Evolutionary conservation across 306 rosid species (phyloP), one percentile per base, ranked within the genome.

Genomic region (Begonia loranthoides): DNA sequence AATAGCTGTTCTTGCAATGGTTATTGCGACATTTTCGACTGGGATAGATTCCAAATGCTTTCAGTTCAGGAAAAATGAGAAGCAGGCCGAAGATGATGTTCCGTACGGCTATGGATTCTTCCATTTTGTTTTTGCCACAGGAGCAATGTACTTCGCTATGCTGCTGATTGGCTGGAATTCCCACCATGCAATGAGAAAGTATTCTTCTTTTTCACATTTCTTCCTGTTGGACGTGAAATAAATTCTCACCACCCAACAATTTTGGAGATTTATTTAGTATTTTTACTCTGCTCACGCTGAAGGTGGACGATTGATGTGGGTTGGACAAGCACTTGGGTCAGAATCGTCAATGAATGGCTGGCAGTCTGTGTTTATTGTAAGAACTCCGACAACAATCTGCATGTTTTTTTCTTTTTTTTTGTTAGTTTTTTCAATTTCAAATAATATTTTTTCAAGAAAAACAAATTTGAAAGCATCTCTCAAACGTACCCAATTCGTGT

Each of bases 101-200:
- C 99, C 96, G 17, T 92, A 92, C 45, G 99, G 99, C 59, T 92
- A 92, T 63, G 99, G 99, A 16, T 92, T 92, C 81, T 92, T 92
- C 69, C 99, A 92, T 63, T 74, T 92, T 47, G 99, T 92, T 55
- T 92, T 92, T 40, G 94, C 99, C 38, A 83, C 94, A 0, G 99
- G 99, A 54, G 96, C 99, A 41, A 92, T 92, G 99, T 86, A 92
- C 79, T 92, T 92, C 52, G 99, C 96, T 7, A 92, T 92, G 99
- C 77, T 92, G 16, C 70, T 92, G 68, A 70, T 80, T 47, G 90
- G 99, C 62, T 92, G 99, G 99, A 80, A 83, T 56, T 68, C 84
- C 64, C 81, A 92, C 48, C 96, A 76, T 59, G 51, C 75, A 38
- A 92, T 92, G 76, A 73, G 57, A 73, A 80, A 70, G 99, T 85